Evolutionary conservation across 2,329 filamentous ascomycete genomes (phyloP).

Genomic region (Pseudogymnoascus sp.): DNA sequence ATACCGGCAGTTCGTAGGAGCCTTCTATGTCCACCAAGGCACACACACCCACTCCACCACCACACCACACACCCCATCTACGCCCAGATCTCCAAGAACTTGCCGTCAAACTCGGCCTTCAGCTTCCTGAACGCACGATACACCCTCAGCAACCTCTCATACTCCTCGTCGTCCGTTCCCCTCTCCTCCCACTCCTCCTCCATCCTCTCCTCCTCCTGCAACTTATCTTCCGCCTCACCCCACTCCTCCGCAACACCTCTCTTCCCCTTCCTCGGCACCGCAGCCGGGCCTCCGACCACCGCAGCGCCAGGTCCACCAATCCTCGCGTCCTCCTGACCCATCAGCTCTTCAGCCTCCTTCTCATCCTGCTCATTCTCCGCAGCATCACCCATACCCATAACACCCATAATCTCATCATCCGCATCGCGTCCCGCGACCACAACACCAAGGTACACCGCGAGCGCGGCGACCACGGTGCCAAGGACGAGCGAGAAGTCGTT

Average conservation of each 20-base stretch:
- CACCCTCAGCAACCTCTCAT: slow-evolving; percentile 44
- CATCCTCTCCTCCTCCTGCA: slow-evolving; percentile 27
- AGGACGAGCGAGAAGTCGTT: slow-evolving; percentile 58
- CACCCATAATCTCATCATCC: slow-evolving; percentile 29
- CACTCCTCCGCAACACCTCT: slow-evolving; percentile 42
- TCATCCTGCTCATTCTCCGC: slow-evolving; percentile 33
- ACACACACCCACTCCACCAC: background rate
- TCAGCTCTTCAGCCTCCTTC: slow-evolving; percentile 25
- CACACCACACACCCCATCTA: slow-evolving; percentile 25
- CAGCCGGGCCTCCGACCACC: background rate
- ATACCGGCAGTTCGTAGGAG: background rate
- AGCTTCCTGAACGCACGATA: slow-evolving; percentile 50
- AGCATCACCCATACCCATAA: slow-evolving; percentile 42
- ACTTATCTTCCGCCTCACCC: slow-evolving; percentile 34
- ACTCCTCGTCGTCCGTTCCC: slow-evolving; percentile 30
- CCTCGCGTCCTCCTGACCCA: slow-evolving; percentile 5
- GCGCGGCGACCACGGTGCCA: slow-evolving; percentile 61
- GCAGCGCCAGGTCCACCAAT: background rate
- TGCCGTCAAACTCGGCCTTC: slow-evolving; percentile 52
- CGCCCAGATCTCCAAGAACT: slow-evolving; percentile 55
- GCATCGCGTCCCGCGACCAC: slow-evolving; percentile 43
- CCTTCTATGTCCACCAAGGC: background rate
- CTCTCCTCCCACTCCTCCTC: slow-evolving; percentile 27
- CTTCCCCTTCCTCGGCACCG: slow-evolving; percentile 24
- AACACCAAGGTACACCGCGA: slow-evolving; percentile 49